Evolutionary conservation across 805 yeast genomes (phyloP), one percentile per base, ranked within the genome.

Genomic region (Sporopachydermia lactativora): DNA sequence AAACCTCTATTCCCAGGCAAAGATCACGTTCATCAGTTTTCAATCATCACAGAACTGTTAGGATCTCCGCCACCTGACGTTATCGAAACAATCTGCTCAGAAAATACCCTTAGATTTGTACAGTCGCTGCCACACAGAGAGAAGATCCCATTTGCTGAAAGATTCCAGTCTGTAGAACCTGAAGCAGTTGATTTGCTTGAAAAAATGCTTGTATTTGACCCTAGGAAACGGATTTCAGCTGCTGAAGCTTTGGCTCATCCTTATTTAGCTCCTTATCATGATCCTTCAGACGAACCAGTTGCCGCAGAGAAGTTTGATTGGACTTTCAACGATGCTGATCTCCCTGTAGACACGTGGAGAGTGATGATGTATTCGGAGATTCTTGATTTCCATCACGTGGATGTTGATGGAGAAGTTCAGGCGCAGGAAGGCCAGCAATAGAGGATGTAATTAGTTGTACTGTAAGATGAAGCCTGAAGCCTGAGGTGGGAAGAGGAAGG

Each of bases 341-440:
- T 89, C 52, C 96, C 97, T 3, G 92, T 92, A 14, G 97, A 92
- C 54, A 85, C 96, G 11, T 89, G 98, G 98, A 77, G 95, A 64
- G 95, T 86, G 15, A 89, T 92, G 97, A 89, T 92, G 95, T 92
- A 92, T 63, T 81, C 94, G 41, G 98, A 89, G 62, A 92, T 89
- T 46, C 68, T 92, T 49, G 96, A 89, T 58, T 89, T 86, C 72
- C 97, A 89, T 61, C 94, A 86, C 59, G 83, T 82, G 44, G 88
- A 78, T 36, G 81, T 24, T 24, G 31, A 24, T 24, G 31, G 31
- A 40, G 38, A 18, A 28, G 19, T 36, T 17, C n/a, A 13, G 19
- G 14, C 16, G 15, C 17, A 15, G 2, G 31, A 24, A 24, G 31
- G 31, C n/a, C 31, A 24, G n/a, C 8, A 8, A 24, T 24, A n/a